A percentile compares a stretch with the other conserved stretches of the same genome.
Evolutionary conservation across 345 rosid species (phyloP).

Genomic region (Bruguiera gymnorhiza): DNA sequence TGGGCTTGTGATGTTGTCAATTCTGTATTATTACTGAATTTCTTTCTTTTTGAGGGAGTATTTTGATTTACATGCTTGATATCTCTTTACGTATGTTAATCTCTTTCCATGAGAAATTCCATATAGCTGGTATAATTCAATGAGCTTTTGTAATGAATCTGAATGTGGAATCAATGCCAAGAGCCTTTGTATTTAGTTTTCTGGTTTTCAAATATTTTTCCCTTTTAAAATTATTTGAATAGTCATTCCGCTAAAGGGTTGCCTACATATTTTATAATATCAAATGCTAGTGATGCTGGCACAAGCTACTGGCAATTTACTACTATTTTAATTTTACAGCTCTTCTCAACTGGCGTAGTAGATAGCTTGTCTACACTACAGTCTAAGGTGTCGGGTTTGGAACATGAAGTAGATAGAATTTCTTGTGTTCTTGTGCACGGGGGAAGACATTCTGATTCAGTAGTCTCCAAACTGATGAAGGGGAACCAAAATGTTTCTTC

Average conservation of each 20-base stretch:
- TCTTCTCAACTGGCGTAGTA: conserved; percentile 57
- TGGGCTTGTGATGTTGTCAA: too few species aligned
- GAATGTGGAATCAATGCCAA: neutral
- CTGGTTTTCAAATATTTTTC: conserved; percentile 1
- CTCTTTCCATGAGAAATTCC: neutral
- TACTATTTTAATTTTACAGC: conserved; percentile 38
- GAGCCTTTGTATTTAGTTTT: neutral
- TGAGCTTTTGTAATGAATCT: neutral
- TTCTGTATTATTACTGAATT: too few species aligned
- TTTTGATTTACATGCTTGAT: too few species aligned
- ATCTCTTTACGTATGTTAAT: too few species aligned
- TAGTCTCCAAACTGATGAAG: conserved; percentile 45
- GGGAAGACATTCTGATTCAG: conserved; percentile 37
- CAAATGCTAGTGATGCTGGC: neutral
- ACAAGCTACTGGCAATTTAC: neutral
- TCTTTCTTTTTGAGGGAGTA: too few species aligned
- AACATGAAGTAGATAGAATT: conserved; percentile 61
- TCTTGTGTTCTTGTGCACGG: conserved; percentile 38
- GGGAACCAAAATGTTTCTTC: conserved; percentile 48
- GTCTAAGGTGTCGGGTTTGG: conserved; percentile 74
- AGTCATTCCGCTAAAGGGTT: neutral
- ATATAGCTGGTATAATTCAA: neutral
- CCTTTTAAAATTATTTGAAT: conserved; percentile 1
- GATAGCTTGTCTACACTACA: conserved; percentile 60
- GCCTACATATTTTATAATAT: neutral